Conservation (phyloP, 345 rosid species). For the Cardamine chenopodiifolia region DNA sequence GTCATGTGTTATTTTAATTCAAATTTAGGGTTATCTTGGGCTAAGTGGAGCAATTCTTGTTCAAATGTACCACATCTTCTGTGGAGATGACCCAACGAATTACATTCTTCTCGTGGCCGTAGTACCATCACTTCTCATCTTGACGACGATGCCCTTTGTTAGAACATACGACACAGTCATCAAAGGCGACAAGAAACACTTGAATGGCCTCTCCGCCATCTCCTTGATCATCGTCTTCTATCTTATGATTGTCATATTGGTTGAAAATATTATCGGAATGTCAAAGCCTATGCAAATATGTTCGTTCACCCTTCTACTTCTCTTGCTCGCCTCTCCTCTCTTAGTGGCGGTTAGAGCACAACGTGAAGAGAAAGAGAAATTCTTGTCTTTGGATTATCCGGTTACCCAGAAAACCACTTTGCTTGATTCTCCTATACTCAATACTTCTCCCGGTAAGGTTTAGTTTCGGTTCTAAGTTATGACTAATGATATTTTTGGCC, state of each 20-base stretch:
- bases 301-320: conserved; percentile 50
- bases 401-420: conserved; percentile 20
- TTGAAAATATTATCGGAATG: conserved; percentile 57
- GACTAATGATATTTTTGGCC: background rate
- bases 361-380: conserved; percentile 45
- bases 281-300: conserved; percentile 49
- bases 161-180: conserved; percentile 56
- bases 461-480: background rate
- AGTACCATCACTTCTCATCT: conserved; percentile 61
- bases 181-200: conserved; percentile 62
- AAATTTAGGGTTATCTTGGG: conserved; percentile 77
- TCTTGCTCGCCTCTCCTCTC: conserved; percentile 67
- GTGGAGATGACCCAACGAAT: conserved; percentile 55
- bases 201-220: conserved; percentile 68
- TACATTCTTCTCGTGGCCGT: conserved; percentile 73
- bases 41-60: conserved; percentile 83
- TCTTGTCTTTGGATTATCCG: conserved; percentile 35
- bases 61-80: conserved; percentile 64
- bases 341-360: conserved; percentile 62
- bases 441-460: conserved; percentile 30
- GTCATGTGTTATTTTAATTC: background rate
- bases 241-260: conserved; percentile 60
- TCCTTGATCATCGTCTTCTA: conserved; percentile 65
- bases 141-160: conserved; percentile 62
- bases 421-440: conserved; percentile 29